Evolutionary conservation across 83 land plant genomes (phyloP).

Genomic region (Thuja plicata): DNA sequence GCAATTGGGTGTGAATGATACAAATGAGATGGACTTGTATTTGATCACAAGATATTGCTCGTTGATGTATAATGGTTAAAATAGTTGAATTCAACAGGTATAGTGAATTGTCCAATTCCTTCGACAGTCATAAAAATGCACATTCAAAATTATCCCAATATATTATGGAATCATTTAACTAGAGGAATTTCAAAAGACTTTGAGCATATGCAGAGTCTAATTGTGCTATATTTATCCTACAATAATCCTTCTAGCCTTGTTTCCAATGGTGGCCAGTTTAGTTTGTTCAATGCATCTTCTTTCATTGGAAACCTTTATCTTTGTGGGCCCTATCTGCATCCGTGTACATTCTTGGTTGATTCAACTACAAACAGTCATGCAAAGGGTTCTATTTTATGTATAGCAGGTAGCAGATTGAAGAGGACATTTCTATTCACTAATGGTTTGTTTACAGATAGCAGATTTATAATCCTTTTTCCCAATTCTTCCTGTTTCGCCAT

Average conservation of each 20-base stretch:
- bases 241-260: constrained; percentile 65
- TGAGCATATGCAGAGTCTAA: constrained; percentile 59
- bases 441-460: too few species aligned
- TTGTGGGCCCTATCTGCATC: constrained; percentile 44
- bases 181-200: constrained; percentile 57
- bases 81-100: not conserved
- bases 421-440: too few species aligned
- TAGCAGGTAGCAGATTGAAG: too few species aligned
- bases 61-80: constrained; percentile 3
- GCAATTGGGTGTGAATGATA: not conserved
- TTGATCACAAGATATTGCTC: not conserved
- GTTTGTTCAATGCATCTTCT: constrained; percentile 56
- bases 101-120: constrained; percentile 73
- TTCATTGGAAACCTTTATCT: constrained; percentile 58
- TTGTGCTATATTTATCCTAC: constrained; percentile 61
- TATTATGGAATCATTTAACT: constrained; percentile 60
- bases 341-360: constrained; percentile 23
- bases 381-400: not conserved
- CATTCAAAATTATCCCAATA: constrained; percentile 66
- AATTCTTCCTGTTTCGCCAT: too few species aligned
- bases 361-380: constrained; percentile 9
- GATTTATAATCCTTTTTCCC: too few species aligned
- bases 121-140: constrained; percentile 38
- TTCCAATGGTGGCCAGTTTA: constrained; percentile 46
- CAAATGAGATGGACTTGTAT: not conserved